Evolutionary conservation across 1,284 basidiomycete species (phyloP), one percentile per base, ranked within the genome.

Genomic region (Moesziomyces antarcticus): DNA sequence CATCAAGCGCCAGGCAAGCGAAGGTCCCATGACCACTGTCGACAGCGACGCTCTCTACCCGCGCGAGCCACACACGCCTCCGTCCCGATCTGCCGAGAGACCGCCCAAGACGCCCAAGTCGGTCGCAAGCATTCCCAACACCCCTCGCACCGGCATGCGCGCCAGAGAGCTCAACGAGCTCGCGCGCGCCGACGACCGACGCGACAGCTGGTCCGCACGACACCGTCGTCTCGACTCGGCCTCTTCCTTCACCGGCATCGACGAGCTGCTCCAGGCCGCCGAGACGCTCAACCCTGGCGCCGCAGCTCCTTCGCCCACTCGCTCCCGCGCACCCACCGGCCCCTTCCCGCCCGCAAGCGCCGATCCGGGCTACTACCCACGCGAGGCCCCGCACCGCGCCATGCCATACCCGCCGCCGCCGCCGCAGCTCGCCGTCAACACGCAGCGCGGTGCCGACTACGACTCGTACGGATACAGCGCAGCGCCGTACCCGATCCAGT

Each of bases 241-340:
- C 1, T 71, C 75, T 10, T 79, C 68, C 43, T 77, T 75, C 47
- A 79, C 69, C 45, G 81, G 81, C 25, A 82, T 83, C 55, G 82
- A 83, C 58, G 82, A 82, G 63, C 74, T 83, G 18, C 72, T 83
- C 11, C 79, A 83, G 30, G 82, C 82, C 6, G 82, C 82, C 16
- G 79, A 83, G 58, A 78, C 78, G 37, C 72, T 82, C 46, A 80
- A 77, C 35, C 79, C 79, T 1, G 67, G 70, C 35, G 69, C 67
- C 21, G 61, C 54, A n/a, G 67, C 67, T 20, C 55, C 64, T 24
- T 72, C 67, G 52, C 67, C 59, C 3, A 53, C 56, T 56, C 66
- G 60, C 46, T 56, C 59, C 3, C 54, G 52, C 40, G 55, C 57
- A 25, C 58, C 51, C 21, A 52, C 58, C 11, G 54, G 50, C 21